Conservation (phyloP, 177 flowering plant species). For the Vitis hybrid region DNA sequence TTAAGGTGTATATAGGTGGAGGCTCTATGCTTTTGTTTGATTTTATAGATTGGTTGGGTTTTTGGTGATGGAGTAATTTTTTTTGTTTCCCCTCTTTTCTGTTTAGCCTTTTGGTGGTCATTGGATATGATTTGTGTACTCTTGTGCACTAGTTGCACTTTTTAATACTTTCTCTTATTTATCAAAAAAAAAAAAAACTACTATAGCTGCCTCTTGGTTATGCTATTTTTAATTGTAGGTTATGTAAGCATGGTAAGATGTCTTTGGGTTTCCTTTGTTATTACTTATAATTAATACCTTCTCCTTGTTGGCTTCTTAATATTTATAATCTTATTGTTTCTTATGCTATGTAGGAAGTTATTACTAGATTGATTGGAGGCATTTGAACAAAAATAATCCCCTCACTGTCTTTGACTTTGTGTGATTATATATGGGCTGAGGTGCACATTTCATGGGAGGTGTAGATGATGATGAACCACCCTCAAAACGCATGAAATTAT, state of each 20-base stretch:
- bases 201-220: no score
- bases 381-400: background rate
- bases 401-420: conserved; percentile 1
- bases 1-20: no score
- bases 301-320: background rate
- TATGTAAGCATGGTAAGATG: background rate
- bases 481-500: conserved; percentile 70
- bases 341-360: conserved; percentile 9
- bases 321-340: background rate
- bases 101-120: no score
- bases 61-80: no score
- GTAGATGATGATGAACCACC: conserved; percentile 86
- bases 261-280: background rate
- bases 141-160: no score
- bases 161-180: no score
- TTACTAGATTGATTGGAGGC: conserved; percentile 3
- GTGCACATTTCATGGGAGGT: conserved; percentile 93
- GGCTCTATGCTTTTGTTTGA: no score
- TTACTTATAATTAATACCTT: background rate
- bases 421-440: conserved; percentile 79
- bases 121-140: no score
- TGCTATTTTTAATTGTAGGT: no score
- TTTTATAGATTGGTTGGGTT: no score
- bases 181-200: no score
- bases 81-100: no score